phyloP scores from a whole-genome alignment of 208 protist species.

The Naegleria gruberi region DNA sequence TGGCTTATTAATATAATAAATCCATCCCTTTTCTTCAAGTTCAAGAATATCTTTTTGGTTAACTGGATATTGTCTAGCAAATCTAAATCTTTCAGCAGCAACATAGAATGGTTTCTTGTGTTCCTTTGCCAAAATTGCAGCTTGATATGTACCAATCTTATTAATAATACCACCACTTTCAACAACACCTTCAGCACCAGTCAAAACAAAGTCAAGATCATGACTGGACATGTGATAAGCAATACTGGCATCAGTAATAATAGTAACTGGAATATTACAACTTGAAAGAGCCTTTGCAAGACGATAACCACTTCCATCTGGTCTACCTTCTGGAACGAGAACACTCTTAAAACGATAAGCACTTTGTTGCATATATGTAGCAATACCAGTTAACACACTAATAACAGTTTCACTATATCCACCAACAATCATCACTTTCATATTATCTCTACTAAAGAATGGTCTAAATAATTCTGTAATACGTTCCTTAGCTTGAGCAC shows the following conservation, averaged over 20 bases:
- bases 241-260: slow-evolving; percentile 75
- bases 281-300: not conserved
- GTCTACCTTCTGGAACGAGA: slow-evolving; percentile 5
- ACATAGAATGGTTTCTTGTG: slow-evolving; percentile 96
- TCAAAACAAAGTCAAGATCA: slow-evolving; percentile 89
- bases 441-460: slow-evolving; percentile 6
- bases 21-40: slow-evolving; percentile 29
- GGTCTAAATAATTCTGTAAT: not conserved
- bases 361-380: not conserved
- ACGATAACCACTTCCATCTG: not conserved
- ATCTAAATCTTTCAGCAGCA: slow-evolving; percentile 97
- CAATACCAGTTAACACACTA: not conserved
- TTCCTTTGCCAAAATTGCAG: slow-evolving; percentile 85
- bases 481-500: not conserved
- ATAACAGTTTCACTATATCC: not conserved
- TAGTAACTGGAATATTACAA: not conserved
- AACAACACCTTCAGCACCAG: slow-evolving; percentile 93
- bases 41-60: slow-evolving; percentile 75
- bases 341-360: not conserved
- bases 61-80: slow-evolving; percentile 90
- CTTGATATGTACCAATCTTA: slow-evolving; percentile 91
- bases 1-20: not conserved
- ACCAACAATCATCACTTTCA: not conserved
- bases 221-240: slow-evolving; percentile 57
- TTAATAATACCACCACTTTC: slow-evolving; percentile 98